Evolutionary conservation across 768 basidiomycete genomes (phyloP).

Genomic region (Hericium alpestre): DNA sequence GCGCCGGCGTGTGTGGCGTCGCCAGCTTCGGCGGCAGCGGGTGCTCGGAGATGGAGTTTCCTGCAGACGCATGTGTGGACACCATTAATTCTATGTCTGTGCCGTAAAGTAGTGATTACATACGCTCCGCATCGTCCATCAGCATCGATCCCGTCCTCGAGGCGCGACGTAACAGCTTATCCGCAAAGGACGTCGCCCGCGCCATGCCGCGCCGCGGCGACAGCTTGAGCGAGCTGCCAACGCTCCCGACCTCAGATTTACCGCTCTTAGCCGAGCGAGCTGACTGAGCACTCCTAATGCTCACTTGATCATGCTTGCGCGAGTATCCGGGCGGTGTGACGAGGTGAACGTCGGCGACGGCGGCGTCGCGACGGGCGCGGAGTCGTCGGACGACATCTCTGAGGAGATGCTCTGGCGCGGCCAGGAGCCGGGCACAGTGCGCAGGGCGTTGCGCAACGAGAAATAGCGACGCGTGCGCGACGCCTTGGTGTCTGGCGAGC

Average conservation of each 20-base stretch:
- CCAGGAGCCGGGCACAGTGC: constrained; percentile 20
- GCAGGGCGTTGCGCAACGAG: constrained; percentile 32
- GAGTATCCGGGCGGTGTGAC: constrained; percentile 12
- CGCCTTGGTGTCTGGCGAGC: constrained; percentile 42
- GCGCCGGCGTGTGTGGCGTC: constrained; percentile 5
- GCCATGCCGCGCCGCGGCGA: constrained; percentile 12
- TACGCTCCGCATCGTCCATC: constrained; percentile 6
- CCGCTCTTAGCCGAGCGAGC: constrained; percentile 9
- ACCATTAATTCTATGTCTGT: neutral
- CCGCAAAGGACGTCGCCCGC: constrained; percentile 13
- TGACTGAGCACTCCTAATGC: constrained; percentile 12
- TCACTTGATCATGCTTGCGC: constrained; percentile 16
- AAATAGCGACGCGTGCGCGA: constrained; percentile 10
- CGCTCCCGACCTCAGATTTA: constrained; percentile 9
- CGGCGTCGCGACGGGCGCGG: constrained; percentile 48
- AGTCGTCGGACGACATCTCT: constrained; percentile 61
- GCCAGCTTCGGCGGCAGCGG: neutral
- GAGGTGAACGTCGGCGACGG: constrained; percentile 27
- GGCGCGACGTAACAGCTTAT: constrained; percentile 10
- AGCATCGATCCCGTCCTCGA: constrained; percentile 10
- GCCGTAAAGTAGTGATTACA: neutral
- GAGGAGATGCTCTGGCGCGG: constrained; percentile 52
- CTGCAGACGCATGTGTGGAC: neutral
- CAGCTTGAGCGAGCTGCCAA: constrained; percentile 5
- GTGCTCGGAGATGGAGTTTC: constrained; percentile 8